Percentiles rank a stretch among this genome's conserved stretches.
phyloP scores from a whole-genome alignment of 768 basidiomycete genomes.

The Mrakia blollopis region DNA sequence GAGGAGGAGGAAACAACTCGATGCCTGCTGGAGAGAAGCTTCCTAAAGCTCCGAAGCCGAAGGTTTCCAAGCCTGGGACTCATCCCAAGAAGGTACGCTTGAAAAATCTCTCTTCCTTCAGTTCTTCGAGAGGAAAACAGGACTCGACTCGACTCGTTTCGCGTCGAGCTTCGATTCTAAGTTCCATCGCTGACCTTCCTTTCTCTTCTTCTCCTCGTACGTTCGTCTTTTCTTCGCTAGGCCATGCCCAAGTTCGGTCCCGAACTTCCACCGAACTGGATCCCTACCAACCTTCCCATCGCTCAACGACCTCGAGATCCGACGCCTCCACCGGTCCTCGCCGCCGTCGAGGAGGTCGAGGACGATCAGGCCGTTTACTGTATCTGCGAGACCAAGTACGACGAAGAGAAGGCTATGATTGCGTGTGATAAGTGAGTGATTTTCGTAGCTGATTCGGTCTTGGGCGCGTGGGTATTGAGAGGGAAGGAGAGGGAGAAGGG shows the following conservation, averaged over 20 bases:
- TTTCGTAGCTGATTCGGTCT: neutral
- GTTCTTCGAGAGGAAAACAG: neutral
- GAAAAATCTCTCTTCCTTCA: too few species aligned
- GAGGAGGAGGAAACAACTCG: neutral
- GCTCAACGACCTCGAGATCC: neutral
- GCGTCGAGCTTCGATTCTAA: neutral
- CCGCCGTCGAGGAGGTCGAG: slow-evolving; percentile 43
- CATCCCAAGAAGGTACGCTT: slow-evolving; percentile 1
- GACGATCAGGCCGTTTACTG: slow-evolving; percentile 74
- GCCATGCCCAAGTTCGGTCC: slow-evolving; percentile 16
- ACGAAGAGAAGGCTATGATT: slow-evolving; percentile 85
- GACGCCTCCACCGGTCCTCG: neutral
- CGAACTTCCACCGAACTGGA: neutral
- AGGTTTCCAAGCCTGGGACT: slow-evolving; percentile 11
- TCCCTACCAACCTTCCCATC: neutral
- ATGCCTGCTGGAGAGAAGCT: neutral
- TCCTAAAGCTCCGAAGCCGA: slow-evolving; percentile 1
- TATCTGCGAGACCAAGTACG: slow-evolving; percentile 78
- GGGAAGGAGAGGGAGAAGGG: neutral
- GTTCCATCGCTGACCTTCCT: neutral
- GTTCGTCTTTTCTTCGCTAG: neutral
- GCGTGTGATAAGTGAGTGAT: slow-evolving; percentile 75
- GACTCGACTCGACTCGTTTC: neutral
- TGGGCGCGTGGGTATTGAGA: too few species aligned
- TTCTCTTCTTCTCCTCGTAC: neutral